phyloP scores from a whole-genome alignment of 2,329 filamentous ascomycete genomes.

The Teratosphaeriaceae sp. region DNA sequence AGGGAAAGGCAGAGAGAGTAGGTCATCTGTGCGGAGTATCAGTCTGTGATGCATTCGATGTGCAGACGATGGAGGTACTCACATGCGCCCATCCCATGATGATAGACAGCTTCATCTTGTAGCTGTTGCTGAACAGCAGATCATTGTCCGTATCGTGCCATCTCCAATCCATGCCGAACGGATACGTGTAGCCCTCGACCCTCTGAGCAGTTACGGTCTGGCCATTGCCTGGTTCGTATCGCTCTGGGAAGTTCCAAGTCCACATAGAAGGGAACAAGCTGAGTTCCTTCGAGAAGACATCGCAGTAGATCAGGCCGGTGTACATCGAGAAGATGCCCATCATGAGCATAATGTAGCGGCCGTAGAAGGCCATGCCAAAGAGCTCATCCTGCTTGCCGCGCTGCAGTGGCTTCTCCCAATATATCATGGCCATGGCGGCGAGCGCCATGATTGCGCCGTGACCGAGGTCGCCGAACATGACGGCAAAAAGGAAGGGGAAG shows the following conservation, averaged over 20 bases:
- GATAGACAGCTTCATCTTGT: conserved; percentile 99
- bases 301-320: conserved; percentile 96
- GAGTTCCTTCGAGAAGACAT: conserved; percentile 90
- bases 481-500: conserved; percentile 98
- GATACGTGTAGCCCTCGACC: conserved; percentile 74
- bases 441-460: conserved; percentile 85
- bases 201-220: conserved; percentile 57
- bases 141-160: conserved; percentile 97
- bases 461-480: conserved; percentile 99
- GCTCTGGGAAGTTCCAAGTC: conserved; percentile 68
- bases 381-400: conserved; percentile 92
- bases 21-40: conserved; percentile 61
- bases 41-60: background rate
- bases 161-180: conserved; percentile 90
- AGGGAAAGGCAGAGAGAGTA: conserved; percentile 92
- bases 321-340: conserved; percentile 98
- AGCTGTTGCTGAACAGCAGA: conserved; percentile 92
- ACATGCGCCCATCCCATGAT: conserved; percentile 88
- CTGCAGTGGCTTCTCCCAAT: conserved; percentile 79
- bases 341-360: conserved; percentile 95
- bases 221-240: conserved; percentile 29
- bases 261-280: conserved; percentile 85
- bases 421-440: conserved; percentile 85
- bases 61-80: conserved; percentile 19
- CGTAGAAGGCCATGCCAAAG: conserved; percentile 98